These are phyloP conservation scores for Moesziomyces aphidis DNA, from an alignment of 1,284 basidiomycete genomes.

Conservation along the genomic window DNA sequence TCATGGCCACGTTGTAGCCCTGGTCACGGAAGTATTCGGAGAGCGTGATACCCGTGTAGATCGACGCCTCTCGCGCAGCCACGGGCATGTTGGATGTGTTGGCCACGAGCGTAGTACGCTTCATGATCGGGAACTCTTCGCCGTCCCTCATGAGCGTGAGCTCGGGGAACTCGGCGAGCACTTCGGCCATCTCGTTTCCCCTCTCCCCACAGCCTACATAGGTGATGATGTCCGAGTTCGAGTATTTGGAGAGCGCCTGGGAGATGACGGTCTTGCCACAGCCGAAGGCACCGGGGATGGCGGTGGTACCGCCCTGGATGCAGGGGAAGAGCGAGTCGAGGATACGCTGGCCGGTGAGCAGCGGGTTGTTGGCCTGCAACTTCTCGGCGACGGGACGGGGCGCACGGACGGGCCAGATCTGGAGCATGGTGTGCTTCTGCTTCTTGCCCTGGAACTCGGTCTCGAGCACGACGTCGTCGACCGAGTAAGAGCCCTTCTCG, in stretches of 20 bases:
- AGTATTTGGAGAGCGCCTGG: slow-evolving; percentile 93
- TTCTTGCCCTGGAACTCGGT: slow-evolving; percentile 97
- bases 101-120: slow-evolving; percentile 97
- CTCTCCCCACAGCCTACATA: slow-evolving; percentile 87
- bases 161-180: slow-evolving; percentile 94
- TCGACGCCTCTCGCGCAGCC: slow-evolving; percentile 98
- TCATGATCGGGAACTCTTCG: slow-evolving; percentile 99
- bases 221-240: slow-evolving; percentile 99
- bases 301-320: slow-evolving; percentile 98
- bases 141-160: slow-evolving; percentile 88
- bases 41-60: slow-evolving; percentile 99
- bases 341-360: slow-evolving; percentile 96
- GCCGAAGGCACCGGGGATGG: slow-evolving; percentile 98
- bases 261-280: slow-evolving; percentile 73
- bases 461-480: slow-evolving; percentile 93
- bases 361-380: slow-evolving; percentile 89
- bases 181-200: slow-evolving; percentile 92
- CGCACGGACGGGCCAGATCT: slow-evolving; percentile 98
- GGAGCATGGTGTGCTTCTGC: slow-evolving; percentile 94
- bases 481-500: slow-evolving; percentile 92
- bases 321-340: slow-evolving; percentile 98
- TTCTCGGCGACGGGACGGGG: slow-evolving; percentile 95
- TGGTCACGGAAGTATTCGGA: slow-evolving; percentile 99
- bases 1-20: slow-evolving; percentile 98
- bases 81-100: slow-evolving; percentile 99